Evolutionary conservation across 2,329 filamentous ascomycete species (phyloP).

Genomic region (Penicillium palitans): DNA sequence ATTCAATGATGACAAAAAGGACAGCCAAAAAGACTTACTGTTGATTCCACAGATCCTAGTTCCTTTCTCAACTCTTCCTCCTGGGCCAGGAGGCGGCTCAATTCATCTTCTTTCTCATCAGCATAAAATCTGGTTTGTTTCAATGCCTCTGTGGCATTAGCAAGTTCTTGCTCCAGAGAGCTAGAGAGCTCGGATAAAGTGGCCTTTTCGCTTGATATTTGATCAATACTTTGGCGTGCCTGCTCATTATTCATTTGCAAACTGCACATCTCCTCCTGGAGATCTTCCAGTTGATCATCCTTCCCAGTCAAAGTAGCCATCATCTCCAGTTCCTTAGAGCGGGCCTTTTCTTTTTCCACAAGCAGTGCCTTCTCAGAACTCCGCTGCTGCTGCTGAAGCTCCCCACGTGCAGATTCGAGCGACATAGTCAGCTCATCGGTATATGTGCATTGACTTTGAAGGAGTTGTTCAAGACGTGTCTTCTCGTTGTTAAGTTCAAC

Average conservation of each 20-base stretch:
- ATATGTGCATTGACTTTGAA: conserved; percentile 41
- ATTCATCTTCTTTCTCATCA: conserved; percentile 28
- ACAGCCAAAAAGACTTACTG: conserved; percentile 20
- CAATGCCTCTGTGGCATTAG: conserved; percentile 22
- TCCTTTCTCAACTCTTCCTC: conserved; percentile 22
- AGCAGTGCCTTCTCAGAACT: conserved; percentile 33
- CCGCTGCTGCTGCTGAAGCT: conserved; percentile 41
- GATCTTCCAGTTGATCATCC: conserved; percentile 47
- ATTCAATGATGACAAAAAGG: not conserved
- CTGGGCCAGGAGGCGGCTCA: conserved; percentile 24
- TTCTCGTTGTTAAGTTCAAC: conserved; percentile 45
- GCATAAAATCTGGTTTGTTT: conserved; percentile 22
- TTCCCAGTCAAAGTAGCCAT: conserved; percentile 46
- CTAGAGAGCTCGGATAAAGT: conserved; percentile 22
- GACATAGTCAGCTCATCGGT: conserved; percentile 38
- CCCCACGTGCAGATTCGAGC: conserved; percentile 34
- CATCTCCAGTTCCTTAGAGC: conserved; percentile 45
- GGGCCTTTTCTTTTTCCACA: conserved; percentile 30
- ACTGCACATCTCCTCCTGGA: conserved; percentile 38
- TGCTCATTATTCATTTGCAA: conserved; percentile 26
- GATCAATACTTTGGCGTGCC: conserved; percentile 23
- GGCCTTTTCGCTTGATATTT: conserved; percentile 26
- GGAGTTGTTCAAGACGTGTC: conserved; percentile 36
- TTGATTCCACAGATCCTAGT: conserved; percentile 21
- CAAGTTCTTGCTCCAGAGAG: conserved; percentile 30